Base-by-base conservation (phyloP, 164 flowering plant species). In the Umbellularia californica region DNA sequence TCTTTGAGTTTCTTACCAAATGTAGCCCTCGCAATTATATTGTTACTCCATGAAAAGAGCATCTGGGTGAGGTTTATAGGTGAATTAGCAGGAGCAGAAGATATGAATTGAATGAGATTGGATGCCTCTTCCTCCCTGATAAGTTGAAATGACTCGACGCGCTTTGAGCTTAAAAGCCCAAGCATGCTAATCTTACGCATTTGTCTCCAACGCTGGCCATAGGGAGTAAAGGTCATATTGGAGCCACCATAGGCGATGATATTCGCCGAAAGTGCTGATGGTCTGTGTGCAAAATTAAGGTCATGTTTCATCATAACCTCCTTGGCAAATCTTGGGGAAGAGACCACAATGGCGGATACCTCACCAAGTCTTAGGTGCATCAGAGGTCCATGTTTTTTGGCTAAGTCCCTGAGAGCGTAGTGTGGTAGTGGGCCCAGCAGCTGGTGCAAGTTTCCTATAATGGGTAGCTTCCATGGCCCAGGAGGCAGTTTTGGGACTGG, bases 151-250 rank as follows among this genome's bases (percentile, higher is more conserved):
- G 81, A 73, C n/a, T 76, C 79, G 1, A 85, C 85, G 0, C 86
- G 68, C 72, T 69, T 77, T 1, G 78, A n/a, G 58, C 76, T 82
- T 7, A 85, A 30, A 35, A 85, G 83, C 69, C 82, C 85, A 50
- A 76, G 2, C 2, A 66, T 58, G 74, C 82, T 80, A 72, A 85
- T 77, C 70, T 79, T 85, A 3, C 82, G 69, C 50, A 85, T 22
- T 20, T 83, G 81, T 41, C 82, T 73, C 88, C 88, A 85, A 65
- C 75, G 79, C 19, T 71, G 73, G 6, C 85, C 83, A 51, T 75
- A 85, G 3, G 86, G 86, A 17, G 88, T 19, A 51, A 79, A 81
- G 12, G 62, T 74, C 1, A 83, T 66, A 65, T 72, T 58, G 22
- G 51, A 41, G 20, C 51, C 72, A 25, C 70, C 78, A 68, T 77